These are phyloP conservation scores for Zygosaccharomyces gambellarensis DNA, from an alignment of 805 yeast species.

Conservation along the genomic window DNA sequence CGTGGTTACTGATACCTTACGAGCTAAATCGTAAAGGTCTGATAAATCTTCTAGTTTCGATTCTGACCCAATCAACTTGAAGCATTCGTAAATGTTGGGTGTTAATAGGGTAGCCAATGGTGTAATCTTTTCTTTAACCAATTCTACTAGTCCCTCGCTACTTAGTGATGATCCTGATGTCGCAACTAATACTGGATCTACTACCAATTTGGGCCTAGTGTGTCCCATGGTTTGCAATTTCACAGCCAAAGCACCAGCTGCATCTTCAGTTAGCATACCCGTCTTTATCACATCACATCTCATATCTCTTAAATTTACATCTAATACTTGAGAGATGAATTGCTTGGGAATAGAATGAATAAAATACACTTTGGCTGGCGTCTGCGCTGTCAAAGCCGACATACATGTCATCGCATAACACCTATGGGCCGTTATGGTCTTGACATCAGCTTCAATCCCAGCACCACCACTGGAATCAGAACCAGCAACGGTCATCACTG, in stretches of 20 bases:
- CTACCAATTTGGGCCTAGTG: conserved; percentile 41
- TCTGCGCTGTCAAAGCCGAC: conserved; percentile 77
- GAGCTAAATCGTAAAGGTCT: conserved; percentile 39
- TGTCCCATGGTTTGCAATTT: conserved; percentile 32
- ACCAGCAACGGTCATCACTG: conserved; percentile 56
- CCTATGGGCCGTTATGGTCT: conserved; percentile 68
- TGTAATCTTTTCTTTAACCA: conserved; percentile 44
- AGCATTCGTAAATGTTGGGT: conserved; percentile 72
- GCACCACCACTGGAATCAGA: conserved; percentile 89
- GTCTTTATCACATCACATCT: conserved; percentile 66
- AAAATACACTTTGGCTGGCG: conserved; percentile 42
- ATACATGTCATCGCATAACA: conserved; percentile 76
- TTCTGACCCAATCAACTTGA: conserved; percentile 31
- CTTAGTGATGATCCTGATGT: conserved; percentile 68
- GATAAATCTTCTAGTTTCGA: conserved; percentile 35
- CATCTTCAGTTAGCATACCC: conserved; percentile 64
- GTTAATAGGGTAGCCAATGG: conserved; percentile 59
- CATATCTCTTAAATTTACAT: conserved; percentile 55
- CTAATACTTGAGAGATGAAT: conserved; percentile 46
- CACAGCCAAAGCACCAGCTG: conserved; percentile 44
- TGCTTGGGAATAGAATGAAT: conserved; percentile 41
- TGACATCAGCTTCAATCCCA: conserved; percentile 84
- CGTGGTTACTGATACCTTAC: conserved; percentile 35
- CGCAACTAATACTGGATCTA: conserved; percentile 83
- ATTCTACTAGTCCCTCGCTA: conserved; percentile 36